Evolutionary conservation across 768 basidiomycete species (phyloP).

Genomic region (Termitomyces sp.): DNA sequence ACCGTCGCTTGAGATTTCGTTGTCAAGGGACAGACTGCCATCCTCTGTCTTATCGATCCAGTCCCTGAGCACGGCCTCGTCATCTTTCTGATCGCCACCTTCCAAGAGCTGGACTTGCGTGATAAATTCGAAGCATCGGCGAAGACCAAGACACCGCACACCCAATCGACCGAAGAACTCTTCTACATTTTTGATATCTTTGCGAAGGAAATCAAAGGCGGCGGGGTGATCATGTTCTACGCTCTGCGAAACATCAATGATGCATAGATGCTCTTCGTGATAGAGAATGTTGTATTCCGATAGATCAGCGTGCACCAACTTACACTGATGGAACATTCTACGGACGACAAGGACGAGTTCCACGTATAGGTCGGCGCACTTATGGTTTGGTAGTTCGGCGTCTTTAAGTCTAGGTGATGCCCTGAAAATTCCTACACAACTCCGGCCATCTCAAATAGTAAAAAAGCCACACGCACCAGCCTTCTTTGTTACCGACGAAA

Average conservation of each 20-base stretch:
- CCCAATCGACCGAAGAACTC: conserved; percentile 84
- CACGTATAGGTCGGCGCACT: conserved; percentile 58
- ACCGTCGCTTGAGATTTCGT: not conserved
- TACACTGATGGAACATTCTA: conserved; percentile 84
- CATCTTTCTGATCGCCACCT: conserved; percentile 14
- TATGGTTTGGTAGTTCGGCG: conserved; percentile 46
- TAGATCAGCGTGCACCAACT: conserved; percentile 94
- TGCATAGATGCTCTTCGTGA: conserved; percentile 73
- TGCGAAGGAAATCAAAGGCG: conserved; percentile 93
- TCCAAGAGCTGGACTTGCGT: conserved; percentile 46
- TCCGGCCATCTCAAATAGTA: not conserved
- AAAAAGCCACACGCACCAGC: conserved; percentile 53
- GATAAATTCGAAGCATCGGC: conserved; percentile 86
- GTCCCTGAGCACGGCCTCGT: conserved; percentile 29
- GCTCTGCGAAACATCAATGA: conserved; percentile 98
- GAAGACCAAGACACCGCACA: conserved; percentile 69
- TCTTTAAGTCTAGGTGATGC: conserved; percentile 94
- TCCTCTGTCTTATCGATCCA: conserved; percentile 40
- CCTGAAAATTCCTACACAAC: conserved; percentile 34
- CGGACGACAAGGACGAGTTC: conserved; percentile 79
- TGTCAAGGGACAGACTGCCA: not conserved
- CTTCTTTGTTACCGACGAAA: conserved; percentile 77
- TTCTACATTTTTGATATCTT: conserved; percentile 88
- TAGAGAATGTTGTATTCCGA: conserved; percentile 98
- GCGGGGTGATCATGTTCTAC: conserved; percentile 98